Evolutionary conservation across 2,329 filamentous ascomycete species (phyloP).

Genomic region (Beauveria sp.): DNA sequence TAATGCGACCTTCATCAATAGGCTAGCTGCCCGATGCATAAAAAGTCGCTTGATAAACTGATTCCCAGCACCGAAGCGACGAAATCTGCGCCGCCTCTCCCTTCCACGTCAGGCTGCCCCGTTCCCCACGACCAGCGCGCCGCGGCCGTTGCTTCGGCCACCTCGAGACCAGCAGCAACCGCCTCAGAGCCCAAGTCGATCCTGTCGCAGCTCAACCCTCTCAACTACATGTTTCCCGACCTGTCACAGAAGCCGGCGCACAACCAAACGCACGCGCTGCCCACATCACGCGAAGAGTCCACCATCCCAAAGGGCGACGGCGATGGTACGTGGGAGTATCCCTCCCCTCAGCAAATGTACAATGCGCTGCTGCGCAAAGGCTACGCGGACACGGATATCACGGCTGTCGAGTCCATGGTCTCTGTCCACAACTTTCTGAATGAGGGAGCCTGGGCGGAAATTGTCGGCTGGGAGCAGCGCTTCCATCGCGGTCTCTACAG

Average conservation of each 20-base stretch:
- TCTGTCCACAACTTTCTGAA: constrained; percentile 97
- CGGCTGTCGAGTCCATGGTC: constrained; percentile 94
- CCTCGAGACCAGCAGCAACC: not conserved
- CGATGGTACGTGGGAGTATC: constrained; percentile 89
- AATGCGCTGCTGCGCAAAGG: constrained; percentile 95
- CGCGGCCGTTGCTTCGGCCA: not conserved
- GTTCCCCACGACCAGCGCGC: constrained; percentile 33
- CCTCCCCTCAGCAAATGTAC: constrained; percentile 98
- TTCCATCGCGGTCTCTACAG: constrained; percentile 66
- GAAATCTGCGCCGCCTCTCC: constrained; percentile 15
- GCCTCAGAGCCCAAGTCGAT: constrained; percentile 33
- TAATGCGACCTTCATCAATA: constrained; percentile 22
- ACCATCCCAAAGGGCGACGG: constrained; percentile 84
- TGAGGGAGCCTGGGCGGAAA: constrained; percentile 94
- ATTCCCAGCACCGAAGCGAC: constrained; percentile 21
- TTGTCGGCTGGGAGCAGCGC: constrained; percentile 84
- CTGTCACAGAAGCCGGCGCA: constrained; percentile 73
- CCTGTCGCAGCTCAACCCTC: constrained; percentile 52
- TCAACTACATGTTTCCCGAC: constrained; percentile 93
- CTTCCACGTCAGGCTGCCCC: constrained; percentile 34
- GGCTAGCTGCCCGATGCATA: constrained; percentile 52
- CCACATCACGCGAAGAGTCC: constrained; percentile 73
- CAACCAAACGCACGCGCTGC: constrained; percentile 65
- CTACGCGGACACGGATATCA: constrained; percentile 87
- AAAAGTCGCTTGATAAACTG: constrained; percentile 42